These are phyloP conservation scores for Syzygium syzygioides DNA, from an alignment of 441 rosid species.

Conservation along the genomic window DNA sequence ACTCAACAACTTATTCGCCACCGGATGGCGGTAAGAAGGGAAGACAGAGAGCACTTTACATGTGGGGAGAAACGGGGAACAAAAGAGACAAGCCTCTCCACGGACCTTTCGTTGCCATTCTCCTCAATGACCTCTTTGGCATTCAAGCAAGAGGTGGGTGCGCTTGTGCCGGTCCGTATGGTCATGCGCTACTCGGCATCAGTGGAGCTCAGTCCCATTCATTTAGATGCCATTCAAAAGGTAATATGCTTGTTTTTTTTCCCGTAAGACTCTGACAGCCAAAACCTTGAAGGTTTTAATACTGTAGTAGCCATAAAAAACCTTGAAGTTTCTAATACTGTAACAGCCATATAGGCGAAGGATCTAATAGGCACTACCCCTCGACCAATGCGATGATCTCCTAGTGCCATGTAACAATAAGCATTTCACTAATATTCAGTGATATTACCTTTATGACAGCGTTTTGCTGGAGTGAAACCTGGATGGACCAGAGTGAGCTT, in stretches of 20 bases:
- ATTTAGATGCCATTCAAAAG: slow-evolving; percentile 31
- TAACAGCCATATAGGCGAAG: not conserved
- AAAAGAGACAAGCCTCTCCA: slow-evolving; percentile 45
- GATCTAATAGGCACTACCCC: not conserved
- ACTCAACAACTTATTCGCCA: slow-evolving; percentile 24
- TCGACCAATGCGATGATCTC: not conserved
- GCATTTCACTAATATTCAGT: not conserved
- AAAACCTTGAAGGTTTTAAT: not conserved
- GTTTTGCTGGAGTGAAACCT: slow-evolving; percentile 36
- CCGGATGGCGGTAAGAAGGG: not conserved
- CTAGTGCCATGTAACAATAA: not conserved
- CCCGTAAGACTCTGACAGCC: not conserved
- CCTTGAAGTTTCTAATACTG: not conserved
- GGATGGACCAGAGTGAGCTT: slow-evolving; percentile 69
- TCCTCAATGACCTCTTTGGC: slow-evolving; percentile 59
- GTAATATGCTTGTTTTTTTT: not conserved
- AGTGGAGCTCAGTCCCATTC: slow-evolving; percentile 17
- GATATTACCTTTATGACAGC: slow-evolving; percentile 16
- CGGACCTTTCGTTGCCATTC: slow-evolving; percentile 43
- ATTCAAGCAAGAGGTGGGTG: slow-evolving; percentile 61
- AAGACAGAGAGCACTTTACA: slow-evolving; percentile 1
- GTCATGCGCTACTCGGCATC: slow-evolving; percentile 38
- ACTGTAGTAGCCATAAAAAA: not conserved
- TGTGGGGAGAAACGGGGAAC: slow-evolving; percentile 31
- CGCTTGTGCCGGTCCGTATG: slow-evolving; percentile 69